Percentiles rank a stretch among this genome's conserved stretches.
phyloP scores from a whole-genome alignment of 2,329 filamentous ascomycete genomes.

The Dactylellina drechsleri region DNA sequence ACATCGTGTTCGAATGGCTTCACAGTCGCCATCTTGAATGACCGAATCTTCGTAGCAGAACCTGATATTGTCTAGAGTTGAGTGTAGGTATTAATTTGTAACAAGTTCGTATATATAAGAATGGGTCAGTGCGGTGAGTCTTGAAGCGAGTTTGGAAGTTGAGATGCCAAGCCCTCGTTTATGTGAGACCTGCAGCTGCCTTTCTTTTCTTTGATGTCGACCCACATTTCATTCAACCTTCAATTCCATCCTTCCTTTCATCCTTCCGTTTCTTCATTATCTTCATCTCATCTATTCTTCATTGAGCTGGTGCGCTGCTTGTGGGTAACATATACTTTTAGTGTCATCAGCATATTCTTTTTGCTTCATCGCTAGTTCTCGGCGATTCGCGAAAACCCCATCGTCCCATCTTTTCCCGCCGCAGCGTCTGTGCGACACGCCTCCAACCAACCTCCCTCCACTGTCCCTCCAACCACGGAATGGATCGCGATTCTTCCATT shows the following conservation, averaged over 20 bases:
- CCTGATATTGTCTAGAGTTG: no score
- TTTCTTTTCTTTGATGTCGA: not conserved
- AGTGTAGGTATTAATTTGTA: no score
- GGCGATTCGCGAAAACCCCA: not conserved
- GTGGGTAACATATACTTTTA: no score
- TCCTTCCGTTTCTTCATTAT: not conserved
- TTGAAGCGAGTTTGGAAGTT: not conserved
- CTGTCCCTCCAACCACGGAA: slow-evolving; percentile 31
- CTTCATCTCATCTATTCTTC: not conserved
- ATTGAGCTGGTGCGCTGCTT: not conserved
- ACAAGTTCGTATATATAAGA: no score
- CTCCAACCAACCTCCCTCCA: slow-evolving; percentile 5
- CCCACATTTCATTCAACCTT: not conserved
- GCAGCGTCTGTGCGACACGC: not conserved
- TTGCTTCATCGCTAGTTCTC: not conserved
- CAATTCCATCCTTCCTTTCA: not conserved
- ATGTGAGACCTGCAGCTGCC: slow-evolving; percentile 15
- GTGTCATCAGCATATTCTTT: no score
- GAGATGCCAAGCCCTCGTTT: slow-evolving; percentile 14
- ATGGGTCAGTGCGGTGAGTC: no score
- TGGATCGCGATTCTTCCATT: slow-evolving; percentile 51
- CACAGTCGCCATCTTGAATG: slow-evolving; percentile 19
- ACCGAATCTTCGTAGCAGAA: not conserved
- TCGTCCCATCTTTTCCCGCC: not conserved
- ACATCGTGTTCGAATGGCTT: slow-evolving; percentile 30